A percentile compares a stretch with the other conserved stretches of the same genome.
Evolutionary conservation across 1,284 basidiomycete species (phyloP).

Genomic region (Polyporus tsugae): DNA sequence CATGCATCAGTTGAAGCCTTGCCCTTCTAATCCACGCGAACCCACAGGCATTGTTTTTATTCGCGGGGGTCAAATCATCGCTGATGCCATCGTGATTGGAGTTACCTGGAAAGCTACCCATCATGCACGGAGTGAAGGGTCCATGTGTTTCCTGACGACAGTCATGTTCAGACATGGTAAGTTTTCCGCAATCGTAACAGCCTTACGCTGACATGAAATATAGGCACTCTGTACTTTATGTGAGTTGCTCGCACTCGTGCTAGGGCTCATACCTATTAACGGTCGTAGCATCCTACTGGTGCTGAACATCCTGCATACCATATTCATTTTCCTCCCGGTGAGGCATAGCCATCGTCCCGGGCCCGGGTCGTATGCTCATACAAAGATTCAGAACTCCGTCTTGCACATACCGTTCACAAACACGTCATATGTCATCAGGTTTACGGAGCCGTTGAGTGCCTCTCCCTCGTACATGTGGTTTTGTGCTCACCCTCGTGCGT

Average conservation of each 20-base stretch:
- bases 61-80: background rate
- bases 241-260: background rate
- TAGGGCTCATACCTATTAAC: background rate
- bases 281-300: background rate
- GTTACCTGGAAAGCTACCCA: conserved; percentile 5
- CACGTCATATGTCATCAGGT: background rate
- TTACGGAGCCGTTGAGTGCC: background rate
- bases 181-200: background rate
- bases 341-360: background rate
- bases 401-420: background rate
- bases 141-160: background rate
- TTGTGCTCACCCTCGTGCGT: background rate
- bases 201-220: background rate
- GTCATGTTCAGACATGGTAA: conserved; percentile 2
- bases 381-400: background rate
- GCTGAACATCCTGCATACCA: background rate
- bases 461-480: background rate
- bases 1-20: background rate
- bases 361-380: background rate
- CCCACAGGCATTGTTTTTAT: background rate
- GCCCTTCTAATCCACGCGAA: background rate
- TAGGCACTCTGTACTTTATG: conserved; percentile 3
- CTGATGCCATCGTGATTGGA: background rate
- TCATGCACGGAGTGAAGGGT: background rate
- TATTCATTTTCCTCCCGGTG: background rate